These are phyloP conservation scores for Lecanoromycetidae sp. DNA, from an alignment of 2,329 filamentous ascomycete species.

Conservation along the genomic window DNA sequence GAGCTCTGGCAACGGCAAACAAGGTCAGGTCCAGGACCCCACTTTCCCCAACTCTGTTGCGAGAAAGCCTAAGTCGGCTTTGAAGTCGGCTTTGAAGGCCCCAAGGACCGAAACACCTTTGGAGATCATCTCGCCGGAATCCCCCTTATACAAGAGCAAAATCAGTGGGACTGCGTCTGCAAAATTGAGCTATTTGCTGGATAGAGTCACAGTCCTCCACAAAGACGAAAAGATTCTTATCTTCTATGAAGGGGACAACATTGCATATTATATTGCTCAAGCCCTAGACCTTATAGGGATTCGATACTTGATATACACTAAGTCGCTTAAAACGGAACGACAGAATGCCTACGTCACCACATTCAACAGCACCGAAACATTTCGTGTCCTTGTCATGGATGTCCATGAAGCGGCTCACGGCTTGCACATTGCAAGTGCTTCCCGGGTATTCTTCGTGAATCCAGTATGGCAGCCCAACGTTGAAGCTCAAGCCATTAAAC, in stretches of 20 bases:
- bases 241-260: conserved; percentile 83
- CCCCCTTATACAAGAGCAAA: conserved; percentile 46
- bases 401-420: conserved; percentile 81
- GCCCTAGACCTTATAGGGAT: conserved; percentile 60
- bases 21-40: not conserved
- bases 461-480: conserved; percentile 75
- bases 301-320: conserved; percentile 47
- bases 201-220: conserved; percentile 57
- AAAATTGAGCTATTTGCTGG: conserved; percentile 76
- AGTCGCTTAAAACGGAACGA: conserved; percentile 45
- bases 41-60: not conserved
- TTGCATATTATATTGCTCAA: conserved; percentile 74
- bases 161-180: conserved; percentile 72
- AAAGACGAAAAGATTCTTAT: conserved; percentile 72
- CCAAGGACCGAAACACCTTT: not conserved
- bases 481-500: conserved; percentile 83
- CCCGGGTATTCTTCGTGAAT: conserved; percentile 77
- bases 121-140: conserved; percentile 28
- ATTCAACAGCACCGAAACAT: conserved; percentile 58
- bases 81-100: conserved; percentile 17
- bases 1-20: conserved; percentile 1
- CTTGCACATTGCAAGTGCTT: conserved; percentile 71
- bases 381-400: conserved; percentile 80
- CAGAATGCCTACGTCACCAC: conserved; percentile 64
- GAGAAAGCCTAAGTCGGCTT: not conserved